phyloP scores from a whole-genome alignment of 352 stramenopile species.

The Globisporangium uncinulatum region DNA sequence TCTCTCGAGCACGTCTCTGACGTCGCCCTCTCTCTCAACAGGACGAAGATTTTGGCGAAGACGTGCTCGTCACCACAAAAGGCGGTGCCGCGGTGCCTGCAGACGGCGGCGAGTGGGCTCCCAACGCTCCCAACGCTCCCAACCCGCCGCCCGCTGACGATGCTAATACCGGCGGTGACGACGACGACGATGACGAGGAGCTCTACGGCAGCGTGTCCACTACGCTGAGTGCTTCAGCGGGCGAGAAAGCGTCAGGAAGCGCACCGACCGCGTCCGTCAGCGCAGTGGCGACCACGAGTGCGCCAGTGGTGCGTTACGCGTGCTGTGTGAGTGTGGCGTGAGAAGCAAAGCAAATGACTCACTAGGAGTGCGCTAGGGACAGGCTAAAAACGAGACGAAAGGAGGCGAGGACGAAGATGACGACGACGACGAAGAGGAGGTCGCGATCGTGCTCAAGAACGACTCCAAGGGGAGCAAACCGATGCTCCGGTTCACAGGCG shows the following conservation, averaged over 20 bases:
- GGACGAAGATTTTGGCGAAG: constrained; percentile 79
- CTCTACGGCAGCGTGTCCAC: constrained; percentile 79
- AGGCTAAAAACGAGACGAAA: constrained; percentile 5
- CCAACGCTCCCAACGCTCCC: background rate
- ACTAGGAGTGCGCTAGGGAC: no score
- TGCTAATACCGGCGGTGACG: constrained; percentile 14
- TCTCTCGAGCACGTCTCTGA: no score
- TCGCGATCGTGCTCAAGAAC: constrained; percentile 73
- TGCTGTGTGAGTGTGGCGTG: no score
- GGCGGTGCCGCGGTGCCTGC: constrained; percentile 12
- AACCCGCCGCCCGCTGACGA: background rate
- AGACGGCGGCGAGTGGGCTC: constrained; percentile 4
- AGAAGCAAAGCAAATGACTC: no score
- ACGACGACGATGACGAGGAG: constrained; percentile 71
- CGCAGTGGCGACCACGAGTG: background rate
- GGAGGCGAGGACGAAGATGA: constrained; percentile 59
- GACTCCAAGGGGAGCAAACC: constrained; percentile 61
- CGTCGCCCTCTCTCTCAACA: constrained; percentile 9
- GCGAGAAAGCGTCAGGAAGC: constrained; percentile 4
- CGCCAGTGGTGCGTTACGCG: background rate
- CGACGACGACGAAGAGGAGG: constrained; percentile 80
- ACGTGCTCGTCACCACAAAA: constrained; percentile 43
- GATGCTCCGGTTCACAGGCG: constrained; percentile 71
- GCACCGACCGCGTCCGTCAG: constrained; percentile 4
- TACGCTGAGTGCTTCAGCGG: constrained; percentile 38